phyloP scores from a whole-genome alignment of 2,329 filamentous ascomycete species.

The Aureobasidium pullulans region DNA sequence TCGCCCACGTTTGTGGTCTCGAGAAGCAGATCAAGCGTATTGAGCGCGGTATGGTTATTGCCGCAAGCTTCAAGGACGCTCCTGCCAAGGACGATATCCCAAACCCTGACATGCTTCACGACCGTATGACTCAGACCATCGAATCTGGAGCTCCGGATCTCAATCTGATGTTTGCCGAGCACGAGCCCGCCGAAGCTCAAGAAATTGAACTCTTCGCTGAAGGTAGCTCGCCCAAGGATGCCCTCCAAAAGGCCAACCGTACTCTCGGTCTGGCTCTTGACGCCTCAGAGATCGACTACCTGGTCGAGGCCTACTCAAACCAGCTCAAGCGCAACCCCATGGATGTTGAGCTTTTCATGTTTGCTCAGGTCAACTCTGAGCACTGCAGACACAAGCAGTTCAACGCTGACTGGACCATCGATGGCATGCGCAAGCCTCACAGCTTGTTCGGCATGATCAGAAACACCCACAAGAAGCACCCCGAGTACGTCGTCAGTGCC shows the following conservation, averaged over 20 bases:
- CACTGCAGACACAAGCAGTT: slow-evolving; percentile 87
- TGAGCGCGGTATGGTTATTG: slow-evolving; percentile 77
- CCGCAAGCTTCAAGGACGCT: slow-evolving; percentile 50
- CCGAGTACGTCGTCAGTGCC: slow-evolving; percentile 80
- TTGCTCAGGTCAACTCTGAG: slow-evolving; percentile 97
- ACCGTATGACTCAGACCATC: slow-evolving; percentile 92
- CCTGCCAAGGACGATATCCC: slow-evolving; percentile 46
- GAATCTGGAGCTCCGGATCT: slow-evolving; percentile 60
- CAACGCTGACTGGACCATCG: slow-evolving; percentile 93
- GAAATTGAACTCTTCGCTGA: slow-evolving; percentile 33
- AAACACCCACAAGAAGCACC: slow-evolving; percentile 76
- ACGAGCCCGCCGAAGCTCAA: slow-evolving; percentile 46
- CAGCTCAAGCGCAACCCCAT: slow-evolving; percentile 60
- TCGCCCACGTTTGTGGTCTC: slow-evolving; percentile 84
- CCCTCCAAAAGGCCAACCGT: slow-evolving; percentile 76
- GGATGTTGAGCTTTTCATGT: slow-evolving; percentile 98
- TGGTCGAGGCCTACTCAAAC: slow-evolving; percentile 73
- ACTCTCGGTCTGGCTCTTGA: slow-evolving; percentile 81
- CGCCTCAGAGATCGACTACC: slow-evolving; percentile 81
- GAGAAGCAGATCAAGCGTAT: slow-evolving; percentile 65
- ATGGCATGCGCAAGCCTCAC: slow-evolving; percentile 69
- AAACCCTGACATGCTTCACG: slow-evolving; percentile 68
- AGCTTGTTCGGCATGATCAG: slow-evolving; percentile 94
- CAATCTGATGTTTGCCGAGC: slow-evolving; percentile 69
- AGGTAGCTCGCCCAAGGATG: slow-evolving; percentile 57